Base-by-base conservation (phyloP, 305 asterid species). In the Nicotiana rustica region DNA sequence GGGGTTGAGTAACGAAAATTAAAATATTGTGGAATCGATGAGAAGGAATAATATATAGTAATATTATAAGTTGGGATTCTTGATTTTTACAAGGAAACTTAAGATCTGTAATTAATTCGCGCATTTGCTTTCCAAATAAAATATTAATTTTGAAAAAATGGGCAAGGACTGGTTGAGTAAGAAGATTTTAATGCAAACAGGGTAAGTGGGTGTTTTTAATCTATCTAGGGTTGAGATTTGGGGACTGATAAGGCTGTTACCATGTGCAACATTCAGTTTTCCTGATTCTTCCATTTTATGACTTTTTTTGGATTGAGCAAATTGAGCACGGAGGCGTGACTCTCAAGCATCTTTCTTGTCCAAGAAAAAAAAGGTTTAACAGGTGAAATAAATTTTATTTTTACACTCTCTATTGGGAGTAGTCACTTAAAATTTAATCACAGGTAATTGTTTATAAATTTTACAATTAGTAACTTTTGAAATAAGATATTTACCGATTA, bases 61-160 rank as follows among this genome's bases (percentile, higher is more conserved):
- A 13, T 47, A 21, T 71, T 44, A 25, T 73, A 49, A 44, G 35
- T 12, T 19, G 60, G 38, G 71, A 0, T 31, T 13, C 71, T 66
- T 66, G 61, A 56, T 13, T 14, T 2, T 49, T 1, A 71, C 12
- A 71, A 71, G 79, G 79, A 73, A 73, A 6, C 41, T 41, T 49
- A 73, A 73, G 79, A 73, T 73, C 79, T 49, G 25, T 73, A 73
- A 73, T 73, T 73, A 73, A 73, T 73, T 47, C 64, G 41, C 4
- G 31, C 79, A 73, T 73, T 73, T 73, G 21, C 36, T 49, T 49
- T 47, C 62, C 4, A 21, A 6, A 13, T 49, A 47, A 49, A 73
- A 47, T 6, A 47, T 2, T 41, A 13, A 44, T 12, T 18, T 49
- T 49, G 44, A 49, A 21, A 7, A 49, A 73, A 49, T 73, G 79